These are phyloP conservation scores for Gypsophila paniculata DNA, from an alignment of 179 eudicot genomes.

Conservation along the genomic window DNA sequence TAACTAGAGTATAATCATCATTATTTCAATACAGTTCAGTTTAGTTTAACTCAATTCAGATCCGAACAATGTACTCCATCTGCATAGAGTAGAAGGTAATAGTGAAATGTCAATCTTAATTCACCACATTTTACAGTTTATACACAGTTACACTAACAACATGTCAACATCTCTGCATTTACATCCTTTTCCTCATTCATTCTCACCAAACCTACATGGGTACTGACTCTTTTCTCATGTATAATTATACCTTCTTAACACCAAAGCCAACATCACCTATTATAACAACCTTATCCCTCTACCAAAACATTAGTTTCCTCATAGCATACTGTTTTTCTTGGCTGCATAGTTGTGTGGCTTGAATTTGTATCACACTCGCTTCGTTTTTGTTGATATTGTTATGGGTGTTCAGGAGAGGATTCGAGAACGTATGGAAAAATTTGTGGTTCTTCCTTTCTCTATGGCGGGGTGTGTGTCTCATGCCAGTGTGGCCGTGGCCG, in stretches of 20 bases:
- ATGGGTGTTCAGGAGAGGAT: conserved; percentile 30
- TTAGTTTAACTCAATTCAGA: too few relatives aligned
- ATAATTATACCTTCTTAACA: conserved; percentile 61
- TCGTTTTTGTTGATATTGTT: neutral
- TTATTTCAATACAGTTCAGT: too few relatives aligned
- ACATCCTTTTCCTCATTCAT: conserved; percentile 27
- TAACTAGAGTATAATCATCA: too few relatives aligned
- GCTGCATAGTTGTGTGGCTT: neutral
- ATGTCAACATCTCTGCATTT: conserved; percentile 10
- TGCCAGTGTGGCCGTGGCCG: conserved; percentile 49
- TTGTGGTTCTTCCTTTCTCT: conserved; percentile 63
- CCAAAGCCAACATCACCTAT: conserved; percentile 47
- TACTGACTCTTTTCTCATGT: conserved; percentile 35
- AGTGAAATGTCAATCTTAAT: conserved; percentile 27
- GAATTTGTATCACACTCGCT: conserved; percentile 10
- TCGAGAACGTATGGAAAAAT: conserved; percentile 52
- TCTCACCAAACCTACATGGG: conserved; percentile 62
- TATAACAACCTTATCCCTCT: conserved; percentile 35
- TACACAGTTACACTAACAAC: conserved; percentile 16
- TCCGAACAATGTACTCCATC: neutral
- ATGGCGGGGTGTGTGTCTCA: conserved; percentile 70
- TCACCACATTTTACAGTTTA: neutral
- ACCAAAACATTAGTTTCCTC: conserved; percentile 6
- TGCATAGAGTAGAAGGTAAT: conserved; percentile 9
- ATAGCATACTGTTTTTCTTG: neutral